These are phyloP conservation scores for Decorospora gaudefroyi DNA, from an alignment of 2,329 filamentous ascomycete genomes.

Conservation along the genomic window DNA sequence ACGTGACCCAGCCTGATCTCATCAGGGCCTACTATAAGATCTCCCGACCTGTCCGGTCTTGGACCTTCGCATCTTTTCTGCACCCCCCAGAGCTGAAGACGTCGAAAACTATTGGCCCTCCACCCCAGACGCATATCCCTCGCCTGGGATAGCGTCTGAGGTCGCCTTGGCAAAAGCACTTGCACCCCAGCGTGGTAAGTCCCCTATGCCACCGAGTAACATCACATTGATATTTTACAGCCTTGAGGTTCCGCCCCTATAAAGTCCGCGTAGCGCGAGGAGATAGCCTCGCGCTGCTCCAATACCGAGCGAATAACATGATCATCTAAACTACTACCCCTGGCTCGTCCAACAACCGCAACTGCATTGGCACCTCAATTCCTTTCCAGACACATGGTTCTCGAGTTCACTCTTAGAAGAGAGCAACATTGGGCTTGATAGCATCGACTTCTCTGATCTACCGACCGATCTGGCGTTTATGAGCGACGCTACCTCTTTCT, in stretches of 20 bases:
- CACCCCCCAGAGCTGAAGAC: too few species aligned
- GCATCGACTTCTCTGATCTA: neutral
- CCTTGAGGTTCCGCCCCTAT: neutral
- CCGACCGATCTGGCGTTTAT: neutral
- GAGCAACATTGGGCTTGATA: constrained; percentile 1
- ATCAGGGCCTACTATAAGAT: neutral
- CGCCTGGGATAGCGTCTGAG: too few species aligned
- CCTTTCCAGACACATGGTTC: neutral
- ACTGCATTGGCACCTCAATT: neutral
- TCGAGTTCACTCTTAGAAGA: neutral
- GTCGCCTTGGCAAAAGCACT: too few species aligned
- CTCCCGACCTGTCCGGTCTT: neutral
- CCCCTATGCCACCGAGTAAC: neutral
- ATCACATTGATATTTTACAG: neutral
- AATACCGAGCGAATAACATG: constrained; percentile 5
- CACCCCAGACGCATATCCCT: too few species aligned
- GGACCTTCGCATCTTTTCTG: too few species aligned
- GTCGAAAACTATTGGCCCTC: too few species aligned
- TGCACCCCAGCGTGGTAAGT: neutral
- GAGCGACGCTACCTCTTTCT: neutral
- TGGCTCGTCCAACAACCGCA: constrained; percentile 4
- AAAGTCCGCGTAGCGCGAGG: constrained; percentile 5
- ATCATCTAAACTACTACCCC: constrained; percentile 9
- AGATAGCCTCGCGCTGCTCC: constrained; percentile 9
- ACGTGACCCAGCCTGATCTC: neutral